Conservation (phyloP, 2,329 filamentous ascomycete species). For the Capronia americana region DNA sequence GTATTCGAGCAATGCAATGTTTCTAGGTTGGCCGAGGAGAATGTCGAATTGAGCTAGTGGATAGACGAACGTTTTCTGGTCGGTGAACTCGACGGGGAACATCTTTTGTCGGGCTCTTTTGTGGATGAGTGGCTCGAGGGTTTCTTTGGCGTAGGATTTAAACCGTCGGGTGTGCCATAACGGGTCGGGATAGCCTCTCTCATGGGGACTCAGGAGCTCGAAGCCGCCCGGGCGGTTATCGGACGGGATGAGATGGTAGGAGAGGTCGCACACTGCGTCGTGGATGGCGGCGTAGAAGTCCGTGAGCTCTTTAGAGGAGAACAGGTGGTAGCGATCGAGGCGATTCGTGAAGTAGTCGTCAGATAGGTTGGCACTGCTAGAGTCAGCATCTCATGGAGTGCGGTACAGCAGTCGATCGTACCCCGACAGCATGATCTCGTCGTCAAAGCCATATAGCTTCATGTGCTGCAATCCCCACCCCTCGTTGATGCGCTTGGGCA, state of each 20-base stretch:
- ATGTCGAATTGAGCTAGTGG: conserved; percentile 88
- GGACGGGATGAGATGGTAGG: conserved; percentile 74
- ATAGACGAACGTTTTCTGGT: conserved; percentile 76
- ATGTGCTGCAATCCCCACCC: conserved; percentile 99
- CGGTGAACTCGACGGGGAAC: conserved; percentile 40
- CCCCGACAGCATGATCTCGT: conserved; percentile 94
- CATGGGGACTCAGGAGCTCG: conserved; percentile 48
- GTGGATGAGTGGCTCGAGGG: conserved; percentile 71
- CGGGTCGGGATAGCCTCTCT: conserved; percentile 38
- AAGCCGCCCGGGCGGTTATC: conserved; percentile 62
- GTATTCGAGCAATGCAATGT: conserved; percentile 36
- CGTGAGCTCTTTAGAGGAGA: conserved; percentile 77
- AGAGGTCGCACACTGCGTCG: conserved; percentile 76
- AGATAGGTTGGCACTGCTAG: conserved; percentile 77
- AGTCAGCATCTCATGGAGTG: conserved; percentile 15
- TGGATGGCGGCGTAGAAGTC: conserved; percentile 84
- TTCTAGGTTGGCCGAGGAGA: conserved; percentile 59
- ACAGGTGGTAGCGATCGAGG: conserved; percentile 92
- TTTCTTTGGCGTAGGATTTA: conserved; percentile 69
- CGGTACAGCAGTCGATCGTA: conserved; percentile 48
- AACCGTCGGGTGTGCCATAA: conserved; percentile 56
- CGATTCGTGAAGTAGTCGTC: conserved; percentile 95
- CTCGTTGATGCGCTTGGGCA: conserved; percentile 92
- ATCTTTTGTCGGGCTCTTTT: conserved; percentile 40
- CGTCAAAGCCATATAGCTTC: conserved; percentile 96